phyloP scores from a whole-genome alignment of 345 rosid genomes.

The Gossypium sturtianum region DNA sequence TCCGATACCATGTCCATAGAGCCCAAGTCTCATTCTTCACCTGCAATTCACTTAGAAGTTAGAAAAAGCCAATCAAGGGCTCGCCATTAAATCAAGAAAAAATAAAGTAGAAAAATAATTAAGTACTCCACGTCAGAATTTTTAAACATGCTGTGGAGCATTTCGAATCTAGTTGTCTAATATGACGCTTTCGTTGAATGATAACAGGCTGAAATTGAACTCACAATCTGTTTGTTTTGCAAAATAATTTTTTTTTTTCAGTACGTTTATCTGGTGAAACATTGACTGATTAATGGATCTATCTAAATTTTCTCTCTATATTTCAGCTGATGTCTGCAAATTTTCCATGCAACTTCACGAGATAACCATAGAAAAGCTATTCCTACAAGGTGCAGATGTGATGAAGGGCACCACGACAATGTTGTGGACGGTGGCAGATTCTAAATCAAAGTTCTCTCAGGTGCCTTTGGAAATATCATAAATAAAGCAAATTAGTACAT shows the following conservation, averaged over 20 bases:
- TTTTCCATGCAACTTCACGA: neutral
- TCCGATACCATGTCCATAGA: conserved; percentile 85
- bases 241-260: neutral
- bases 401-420: neutral
- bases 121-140: neutral
- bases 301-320: neutral
- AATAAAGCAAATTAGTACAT: neutral
- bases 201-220: neutral
- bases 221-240: neutral
- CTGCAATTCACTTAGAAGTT: conserved; percentile 28
- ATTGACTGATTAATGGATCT: neutral
- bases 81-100: neutral
- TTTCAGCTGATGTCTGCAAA: neutral
- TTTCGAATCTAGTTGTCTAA: neutral
- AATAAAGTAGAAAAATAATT: neutral
- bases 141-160: neutral
- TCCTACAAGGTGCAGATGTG: neutral
- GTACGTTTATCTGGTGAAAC: neutral
- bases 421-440: neutral
- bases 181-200: neutral
- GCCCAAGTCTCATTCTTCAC: conserved; percentile 84
- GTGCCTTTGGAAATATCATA: neutral
- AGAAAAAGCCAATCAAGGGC: neutral
- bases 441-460: neutral
- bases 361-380: conserved; percentile 5